Conservation (phyloP, 2,329 filamentous ascomycete genomes). For the Colletotrichum graminicola region DNA sequence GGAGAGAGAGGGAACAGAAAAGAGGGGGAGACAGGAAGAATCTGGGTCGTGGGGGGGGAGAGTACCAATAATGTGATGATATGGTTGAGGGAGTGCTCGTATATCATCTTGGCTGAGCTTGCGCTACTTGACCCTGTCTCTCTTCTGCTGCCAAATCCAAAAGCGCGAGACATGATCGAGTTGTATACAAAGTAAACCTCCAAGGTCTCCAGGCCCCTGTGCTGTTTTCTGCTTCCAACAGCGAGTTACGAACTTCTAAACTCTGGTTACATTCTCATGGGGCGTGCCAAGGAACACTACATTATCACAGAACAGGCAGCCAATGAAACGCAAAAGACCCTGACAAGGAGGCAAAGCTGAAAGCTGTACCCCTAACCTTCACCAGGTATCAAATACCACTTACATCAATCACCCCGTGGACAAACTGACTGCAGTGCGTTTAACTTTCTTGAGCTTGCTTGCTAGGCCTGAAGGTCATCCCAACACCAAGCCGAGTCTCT, state of each 20-base stretch:
- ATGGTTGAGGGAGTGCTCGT: neutral
- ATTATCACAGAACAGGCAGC: neutral
- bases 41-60: neutral
- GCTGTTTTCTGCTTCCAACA: neutral
- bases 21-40: neutral
- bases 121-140: neutral
- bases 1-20: neutral
- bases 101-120: neutral
- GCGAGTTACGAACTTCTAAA: neutral
- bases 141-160: neutral
- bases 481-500: slow-evolving; percentile 25
- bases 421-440: neutral
- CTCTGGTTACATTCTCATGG: neutral
- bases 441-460: slow-evolving; percentile 32
- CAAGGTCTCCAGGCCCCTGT: neutral
- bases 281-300: neutral
- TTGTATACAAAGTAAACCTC: neutral
- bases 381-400: neutral
- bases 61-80: neutral
- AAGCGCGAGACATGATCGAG: neutral
- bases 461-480: slow-evolving; percentile 35
- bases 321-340: neutral
- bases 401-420: neutral
- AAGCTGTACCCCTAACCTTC: neutral
- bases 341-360: neutral